phyloP scores from a whole-genome alignment of 176 grass and related monocot species.

The Oryza longistaminata region DNA sequence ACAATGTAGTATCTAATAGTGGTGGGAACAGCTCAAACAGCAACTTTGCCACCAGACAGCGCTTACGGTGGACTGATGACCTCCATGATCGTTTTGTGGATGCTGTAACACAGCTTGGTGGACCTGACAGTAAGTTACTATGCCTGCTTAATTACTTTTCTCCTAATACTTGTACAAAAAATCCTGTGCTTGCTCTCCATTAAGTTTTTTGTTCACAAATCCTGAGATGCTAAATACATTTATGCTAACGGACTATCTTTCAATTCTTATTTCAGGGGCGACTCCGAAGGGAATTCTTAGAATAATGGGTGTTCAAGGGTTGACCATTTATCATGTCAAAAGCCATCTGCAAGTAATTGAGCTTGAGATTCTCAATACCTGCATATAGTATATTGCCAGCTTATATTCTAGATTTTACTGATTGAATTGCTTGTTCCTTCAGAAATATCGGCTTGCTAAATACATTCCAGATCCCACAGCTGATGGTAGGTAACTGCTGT shows the following conservation, averaged over 20 bases:
- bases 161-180: background rate
- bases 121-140: conserved; percentile 47
- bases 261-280: conserved; percentile 37
- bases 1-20: conserved; percentile 23
- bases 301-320: conserved; percentile 42
- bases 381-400: background rate
- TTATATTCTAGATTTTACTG: background rate
- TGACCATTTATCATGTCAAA: conserved; percentile 59
- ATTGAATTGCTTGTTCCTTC: conserved; percentile 13
- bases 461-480: conserved; percentile 40
- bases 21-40: conserved; percentile 32
- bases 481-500: conserved; percentile 39
- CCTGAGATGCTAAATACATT: background rate
- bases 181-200: background rate
- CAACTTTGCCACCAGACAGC: conserved; percentile 46
- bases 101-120: conserved; percentile 49
- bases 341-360: conserved; percentile 46
- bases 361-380: background rate
- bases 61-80: conserved; percentile 54
- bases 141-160: background rate
- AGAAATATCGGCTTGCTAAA: conserved; percentile 62
- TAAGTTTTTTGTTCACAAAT: background rate
- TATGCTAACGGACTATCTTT: background rate
- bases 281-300: conserved; percentile 54
- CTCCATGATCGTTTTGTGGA: conserved; percentile 52